phyloP scores from a whole-genome alignment of 139 green algal species.

The Picochlorum sp. region DNA sequence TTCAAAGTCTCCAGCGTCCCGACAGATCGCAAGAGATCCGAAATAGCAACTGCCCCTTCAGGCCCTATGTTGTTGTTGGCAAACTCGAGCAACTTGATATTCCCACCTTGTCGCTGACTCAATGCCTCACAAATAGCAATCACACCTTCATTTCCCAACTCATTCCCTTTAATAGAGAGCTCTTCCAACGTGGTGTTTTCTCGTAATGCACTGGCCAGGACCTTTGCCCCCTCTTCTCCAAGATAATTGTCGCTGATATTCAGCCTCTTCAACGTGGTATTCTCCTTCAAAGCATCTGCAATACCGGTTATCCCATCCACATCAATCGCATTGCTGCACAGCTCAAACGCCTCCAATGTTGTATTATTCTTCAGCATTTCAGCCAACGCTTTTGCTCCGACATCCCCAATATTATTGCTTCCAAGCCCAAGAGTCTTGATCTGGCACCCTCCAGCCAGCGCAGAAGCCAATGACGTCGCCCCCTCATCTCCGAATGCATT shows the following conservation, averaged over 20 bases:
- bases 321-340: constrained; percentile 79
- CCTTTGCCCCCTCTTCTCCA: constrained; percentile 47
- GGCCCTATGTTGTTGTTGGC: constrained; percentile 84
- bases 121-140: constrained; percentile 69
- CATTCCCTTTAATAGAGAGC: constrained; percentile 87
- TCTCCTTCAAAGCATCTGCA: constrained; percentile 59
- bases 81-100: constrained; percentile 64
- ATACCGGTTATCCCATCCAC: constrained; percentile 65
- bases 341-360: constrained; percentile 58
- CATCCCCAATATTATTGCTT: constrained; percentile 63
- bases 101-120: constrained; percentile 9
- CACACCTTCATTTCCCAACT: constrained; percentile 79
- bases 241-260: constrained; percentile 73
- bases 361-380: constrained; percentile 81
- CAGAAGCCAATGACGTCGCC: constrained; percentile 48
- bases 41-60: constrained; percentile 57
- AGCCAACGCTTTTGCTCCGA: constrained; percentile 70
- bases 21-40: constrained; percentile 56
- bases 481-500: constrained; percentile 68
- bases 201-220: constrained; percentile 65
- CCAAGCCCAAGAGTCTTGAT: constrained; percentile 46
- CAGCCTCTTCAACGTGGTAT: constrained; percentile 48
- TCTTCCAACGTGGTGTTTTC: constrained; percentile 60
- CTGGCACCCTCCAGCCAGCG: constrained; percentile 35
- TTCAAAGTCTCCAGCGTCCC: constrained; percentile 69